A percentile compares a stretch with the other conserved stretches of the same genome.
Evolutionary conservation across 768 basidiomycete species (phyloP).

Genomic region (Boletus rex-veris): DNA sequence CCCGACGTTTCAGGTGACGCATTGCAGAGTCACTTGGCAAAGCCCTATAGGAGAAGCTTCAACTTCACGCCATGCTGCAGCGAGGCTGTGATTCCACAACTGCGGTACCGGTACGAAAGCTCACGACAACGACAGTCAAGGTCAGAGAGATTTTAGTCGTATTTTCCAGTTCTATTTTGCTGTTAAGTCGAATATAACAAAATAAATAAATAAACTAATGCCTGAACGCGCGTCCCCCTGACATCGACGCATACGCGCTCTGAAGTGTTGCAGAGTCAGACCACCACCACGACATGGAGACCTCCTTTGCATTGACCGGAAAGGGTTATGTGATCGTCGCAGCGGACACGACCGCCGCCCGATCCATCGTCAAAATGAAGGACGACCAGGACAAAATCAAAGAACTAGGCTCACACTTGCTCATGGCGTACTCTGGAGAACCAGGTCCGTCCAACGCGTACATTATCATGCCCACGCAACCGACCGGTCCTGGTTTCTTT

Average conservation of each 20-base stretch:
- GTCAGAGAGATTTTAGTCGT: too few relatives aligned
- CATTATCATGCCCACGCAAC: background rate
- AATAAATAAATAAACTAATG: slow-evolving; percentile 13
- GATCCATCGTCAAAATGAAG: slow-evolving; percentile 98
- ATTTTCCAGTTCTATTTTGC: background rate
- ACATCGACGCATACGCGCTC: slow-evolving; percentile 23
- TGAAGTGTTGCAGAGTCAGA: background rate
- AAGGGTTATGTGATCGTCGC: slow-evolving; percentile 94
- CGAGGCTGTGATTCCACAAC: too few relatives aligned
- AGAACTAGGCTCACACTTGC: slow-evolving; percentile 80
- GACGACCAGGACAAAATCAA: slow-evolving; percentile 96
- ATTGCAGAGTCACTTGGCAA: background rate
- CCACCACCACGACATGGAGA: slow-evolving; percentile 62
- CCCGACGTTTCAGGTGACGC: background rate
- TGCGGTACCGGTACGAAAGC: too few relatives aligned
- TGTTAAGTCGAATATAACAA: slow-evolving; percentile 1
- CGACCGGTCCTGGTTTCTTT: background rate
- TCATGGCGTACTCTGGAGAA: slow-evolving; percentile 95
- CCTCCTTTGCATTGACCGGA: slow-evolving; percentile 85
- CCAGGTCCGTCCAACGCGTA: slow-evolving; percentile 52
- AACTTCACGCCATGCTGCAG: too few relatives aligned
- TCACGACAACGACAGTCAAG: too few relatives aligned
- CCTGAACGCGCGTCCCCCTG: slow-evolving; percentile 29
- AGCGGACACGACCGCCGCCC: slow-evolving; percentile 82
- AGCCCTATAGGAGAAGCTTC: too few relatives aligned